Percentiles rank a stretch among this genome's conserved stretches.
Evolutionary conservation across 768 basidiomycete species (phyloP).

Genomic region (Boletellus emodensis): DNA sequence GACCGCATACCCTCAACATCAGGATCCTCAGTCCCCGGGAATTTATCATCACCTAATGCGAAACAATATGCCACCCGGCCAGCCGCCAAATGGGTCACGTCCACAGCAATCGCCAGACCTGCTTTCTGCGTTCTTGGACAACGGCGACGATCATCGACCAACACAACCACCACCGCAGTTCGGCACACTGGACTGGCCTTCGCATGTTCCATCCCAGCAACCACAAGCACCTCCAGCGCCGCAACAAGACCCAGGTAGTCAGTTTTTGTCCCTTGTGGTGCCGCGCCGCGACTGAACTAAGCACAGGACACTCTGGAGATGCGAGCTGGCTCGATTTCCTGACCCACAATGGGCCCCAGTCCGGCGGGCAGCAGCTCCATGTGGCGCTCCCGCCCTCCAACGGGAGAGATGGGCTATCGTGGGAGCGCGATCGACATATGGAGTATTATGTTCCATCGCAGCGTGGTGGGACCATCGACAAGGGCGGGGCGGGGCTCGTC

Average conservation of each 20-base stretch:
- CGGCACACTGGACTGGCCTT: conserved; percentile 31
- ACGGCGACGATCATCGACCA: conserved; percentile 24
- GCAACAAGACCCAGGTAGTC: conserved; percentile 26
- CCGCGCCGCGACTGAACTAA: neutral
- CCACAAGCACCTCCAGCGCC: conserved; percentile 15
- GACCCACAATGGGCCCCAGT: conserved; percentile 25
- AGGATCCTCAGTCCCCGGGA: conserved; percentile 29
- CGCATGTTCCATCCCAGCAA: conserved; percentile 26
- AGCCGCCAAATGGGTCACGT: conserved; percentile 17
- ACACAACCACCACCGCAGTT: conserved; percentile 23
- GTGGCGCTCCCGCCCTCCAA: conserved; percentile 26
- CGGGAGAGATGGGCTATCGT: conserved; percentile 27
- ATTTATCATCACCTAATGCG: conserved; percentile 31
- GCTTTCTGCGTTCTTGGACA: conserved; percentile 30
- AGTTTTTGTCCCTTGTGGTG: neutral
- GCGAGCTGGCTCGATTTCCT: conserved; percentile 33
- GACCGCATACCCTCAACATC: conserved; percentile 25
- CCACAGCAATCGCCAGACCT: conserved; percentile 26
- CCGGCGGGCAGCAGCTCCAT: conserved; percentile 25
- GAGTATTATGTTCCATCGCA: conserved; percentile 31
- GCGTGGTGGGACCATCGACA: conserved; percentile 19
- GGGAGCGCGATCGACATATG: conserved; percentile 30
- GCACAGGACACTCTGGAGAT: conserved; percentile 27
- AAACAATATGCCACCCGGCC: conserved; percentile 21
- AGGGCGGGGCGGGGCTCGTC: conserved; percentile 15